Evolutionary conservation across 192 early-diverging fungal species (phyloP), one percentile per base, ranked within the genome.

Genomic region (Backusella parvicylindrica): DNA sequence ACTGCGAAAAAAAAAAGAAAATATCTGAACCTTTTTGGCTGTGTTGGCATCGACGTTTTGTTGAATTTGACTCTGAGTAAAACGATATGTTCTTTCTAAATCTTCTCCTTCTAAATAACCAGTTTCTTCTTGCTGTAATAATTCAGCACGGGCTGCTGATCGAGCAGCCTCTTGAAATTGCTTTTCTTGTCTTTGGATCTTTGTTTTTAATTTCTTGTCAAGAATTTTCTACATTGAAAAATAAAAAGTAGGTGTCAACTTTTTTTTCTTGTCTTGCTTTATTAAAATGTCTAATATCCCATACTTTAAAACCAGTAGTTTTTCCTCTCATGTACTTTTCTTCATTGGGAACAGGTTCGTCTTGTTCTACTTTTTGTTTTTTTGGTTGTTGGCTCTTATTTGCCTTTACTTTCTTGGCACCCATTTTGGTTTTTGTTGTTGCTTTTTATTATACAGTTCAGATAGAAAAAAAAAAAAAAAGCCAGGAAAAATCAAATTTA

Each of bases 101-200:
- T 90, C 91, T 66, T 99, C 97, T 2, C 94, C 91, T 82, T 96
- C 95, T 56, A 99, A 78, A 74, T 81, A 95, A 36, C 97, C 96
- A 5, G 84, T 88, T 37, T 93, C 86, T 67, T 95, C 90, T 0
- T 91, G 85, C 50, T 94, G 80, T 35, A 98, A 86, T 68, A 95
- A 75, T 75, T 97, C 95, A 33, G 91, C 82, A 41, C 91, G 88
- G 0, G 93, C 93, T 0, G 95, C 94, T 36, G 90, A 86, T 30
- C 82, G 72, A 11, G 89, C 91, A 4, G 94, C 95, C 16, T 91
- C 90, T 37, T 89, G 79, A 50, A 83, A 83, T 21, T 86, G 81
- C 60, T 87, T 86, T 75, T 94, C 87, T 67, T 84, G 80, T 47
- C 87, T 86, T 30, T 86, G 85, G 38, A 95, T 79, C 31, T 85